phyloP scores from a whole-genome alignment of 345 rosid species.

The Rhodomyrtus tomentosa region DNA sequence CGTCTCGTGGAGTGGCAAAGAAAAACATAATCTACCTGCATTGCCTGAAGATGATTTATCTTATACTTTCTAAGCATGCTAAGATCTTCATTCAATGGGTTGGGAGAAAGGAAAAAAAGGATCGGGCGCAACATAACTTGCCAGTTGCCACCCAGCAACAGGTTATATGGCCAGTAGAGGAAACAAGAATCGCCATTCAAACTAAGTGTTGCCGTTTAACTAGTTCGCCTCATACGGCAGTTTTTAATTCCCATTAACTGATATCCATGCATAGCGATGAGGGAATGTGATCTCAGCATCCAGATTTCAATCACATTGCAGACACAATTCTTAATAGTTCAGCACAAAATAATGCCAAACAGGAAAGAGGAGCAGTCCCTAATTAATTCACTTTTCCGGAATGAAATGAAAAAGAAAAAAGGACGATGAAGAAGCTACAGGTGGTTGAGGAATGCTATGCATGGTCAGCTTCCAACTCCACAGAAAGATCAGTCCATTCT shows the following conservation, averaged over 20 bases:
- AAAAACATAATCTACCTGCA: neutral
- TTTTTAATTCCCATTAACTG: neutral
- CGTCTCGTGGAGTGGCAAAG: neutral
- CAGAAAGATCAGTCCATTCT: conserved; percentile 66
- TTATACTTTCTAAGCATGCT: neutral
- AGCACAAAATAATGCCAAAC: neutral
- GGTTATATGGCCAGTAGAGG: neutral
- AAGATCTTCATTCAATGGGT: neutral
- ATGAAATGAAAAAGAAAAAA: neutral
- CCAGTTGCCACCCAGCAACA: neutral
- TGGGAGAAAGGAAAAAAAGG: neutral
- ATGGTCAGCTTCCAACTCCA: neutral
- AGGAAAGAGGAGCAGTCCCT: neutral
- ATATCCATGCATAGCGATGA: neutral
- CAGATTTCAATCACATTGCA: neutral
- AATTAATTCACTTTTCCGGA: neutral
- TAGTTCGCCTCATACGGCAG: neutral
- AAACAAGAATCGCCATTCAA: neutral
- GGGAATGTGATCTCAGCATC: neutral
- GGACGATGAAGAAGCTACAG: neutral
- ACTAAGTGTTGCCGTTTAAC: neutral
- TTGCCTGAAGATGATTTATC: neutral
- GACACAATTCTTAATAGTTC: neutral
- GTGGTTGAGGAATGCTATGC: neutral
- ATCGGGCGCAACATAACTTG: neutral